Evolutionary conservation across 73 alveolate genomes (phyloP).

Genomic region (Tetrahymena borealis): DNA sequence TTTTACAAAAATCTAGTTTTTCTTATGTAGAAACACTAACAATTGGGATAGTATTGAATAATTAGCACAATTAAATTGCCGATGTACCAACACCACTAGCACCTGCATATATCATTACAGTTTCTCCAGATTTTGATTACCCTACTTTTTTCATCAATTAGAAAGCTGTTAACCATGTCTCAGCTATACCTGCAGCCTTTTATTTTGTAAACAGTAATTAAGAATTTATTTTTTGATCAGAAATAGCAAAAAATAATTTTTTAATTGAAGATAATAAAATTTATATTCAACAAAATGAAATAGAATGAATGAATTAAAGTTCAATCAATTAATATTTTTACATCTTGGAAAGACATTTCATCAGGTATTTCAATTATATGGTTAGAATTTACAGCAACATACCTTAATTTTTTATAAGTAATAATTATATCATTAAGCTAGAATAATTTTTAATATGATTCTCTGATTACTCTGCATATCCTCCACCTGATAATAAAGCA

Average conservation of each 20-base stretch:
- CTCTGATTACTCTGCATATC: constrained; percentile 61
- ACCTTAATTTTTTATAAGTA: not conserved
- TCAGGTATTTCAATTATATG: constrained; percentile 55
- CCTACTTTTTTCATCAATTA: constrained; percentile 42
- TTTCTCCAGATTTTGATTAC: constrained; percentile 34
- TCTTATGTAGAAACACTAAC: constrained; percentile 57
- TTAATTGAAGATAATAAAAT: too few relatives aligned
- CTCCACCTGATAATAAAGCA: constrained; percentile 72
- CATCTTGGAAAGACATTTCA: constrained; percentile 22
- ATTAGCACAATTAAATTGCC: constrained; percentile 56
- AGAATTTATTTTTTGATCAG: not conserved
- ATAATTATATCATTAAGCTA: not conserved
- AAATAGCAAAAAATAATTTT: not conserved
- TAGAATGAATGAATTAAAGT: not conserved
- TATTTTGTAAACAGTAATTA: not conserved
- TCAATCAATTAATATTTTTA: not conserved
- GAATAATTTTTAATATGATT: not conserved
- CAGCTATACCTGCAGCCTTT: constrained; percentile 71
- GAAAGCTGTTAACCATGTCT: constrained; percentile 65
- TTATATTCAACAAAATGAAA: too few relatives aligned
- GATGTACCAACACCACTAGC: constrained; percentile 74
- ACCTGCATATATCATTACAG: constrained; percentile 64
- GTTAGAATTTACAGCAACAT: constrained; percentile 43
- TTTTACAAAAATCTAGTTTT: constrained; percentile 29
- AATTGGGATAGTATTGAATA: constrained; percentile 51